Conservation (phyloP, 805 yeast genomes). For the Barnettozyma wickerhamii region DNA sequence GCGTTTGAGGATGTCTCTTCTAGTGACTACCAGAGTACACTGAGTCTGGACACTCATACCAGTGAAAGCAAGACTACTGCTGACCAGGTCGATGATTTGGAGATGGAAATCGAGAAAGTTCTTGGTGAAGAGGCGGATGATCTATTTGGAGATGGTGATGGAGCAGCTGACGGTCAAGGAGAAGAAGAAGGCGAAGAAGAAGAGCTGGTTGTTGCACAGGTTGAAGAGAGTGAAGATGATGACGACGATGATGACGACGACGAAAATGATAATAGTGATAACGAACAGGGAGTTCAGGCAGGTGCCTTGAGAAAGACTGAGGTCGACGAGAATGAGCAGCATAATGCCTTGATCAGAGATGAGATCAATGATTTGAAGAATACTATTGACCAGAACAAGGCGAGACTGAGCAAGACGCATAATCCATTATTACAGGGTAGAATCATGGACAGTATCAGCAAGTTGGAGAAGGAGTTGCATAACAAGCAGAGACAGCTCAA, state of each 20-base stretch:
- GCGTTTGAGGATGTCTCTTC: too few relatives aligned
- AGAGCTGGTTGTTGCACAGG: conserved; percentile 27
- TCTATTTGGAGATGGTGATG: conserved; percentile 23
- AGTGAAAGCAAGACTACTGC: conserved; percentile 6
- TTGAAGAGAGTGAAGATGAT: conserved; percentile 31
- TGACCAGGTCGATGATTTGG: conserved; percentile 40
- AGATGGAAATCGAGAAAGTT: conserved; percentile 55
- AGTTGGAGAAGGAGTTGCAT: conserved; percentile 78
- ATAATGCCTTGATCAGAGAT: conserved; percentile 72
- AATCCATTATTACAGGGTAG: conserved; percentile 86
- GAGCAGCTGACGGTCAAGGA: conserved; percentile 22
- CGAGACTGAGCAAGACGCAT: conserved; percentile 65
- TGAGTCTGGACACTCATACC: too few relatives aligned
- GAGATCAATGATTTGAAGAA: conserved; percentile 78
- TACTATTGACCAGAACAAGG: conserved; percentile 71
- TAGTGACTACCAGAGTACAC: too few relatives aligned
- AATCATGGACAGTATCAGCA: conserved; percentile 73
- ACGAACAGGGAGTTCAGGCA: conserved; percentile 49
- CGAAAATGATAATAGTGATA: conserved; percentile 50
- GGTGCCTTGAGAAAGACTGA: conserved; percentile 46
- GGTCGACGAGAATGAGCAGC: conserved; percentile 47
- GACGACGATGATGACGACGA: conserved; percentile 29
- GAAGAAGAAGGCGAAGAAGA: conserved; percentile 23
- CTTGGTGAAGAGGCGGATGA: conserved; percentile 28
- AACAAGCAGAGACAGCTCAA: conserved; percentile 67